Conservation (phyloP, 768 basidiomycete species). For the Hericium coralloides region DNA sequence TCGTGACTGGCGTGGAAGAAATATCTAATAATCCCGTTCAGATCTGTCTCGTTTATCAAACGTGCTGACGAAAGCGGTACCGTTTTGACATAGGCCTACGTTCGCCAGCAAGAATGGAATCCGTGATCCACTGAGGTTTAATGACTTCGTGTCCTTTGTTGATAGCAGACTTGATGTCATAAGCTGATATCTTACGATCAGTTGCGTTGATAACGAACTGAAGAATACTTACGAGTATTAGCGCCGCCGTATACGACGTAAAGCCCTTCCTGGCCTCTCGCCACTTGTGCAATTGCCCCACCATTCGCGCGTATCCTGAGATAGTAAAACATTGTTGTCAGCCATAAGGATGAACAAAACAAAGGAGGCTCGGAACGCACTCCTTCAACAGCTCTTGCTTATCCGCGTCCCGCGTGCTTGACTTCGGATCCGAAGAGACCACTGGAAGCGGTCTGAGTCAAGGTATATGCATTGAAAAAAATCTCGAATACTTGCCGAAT, state of each 20-base stretch:
- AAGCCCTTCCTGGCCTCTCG: constrained; percentile 41
- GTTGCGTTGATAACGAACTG: background rate
- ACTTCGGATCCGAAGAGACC: constrained; percentile 70
- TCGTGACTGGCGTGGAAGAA: constrained; percentile 65
- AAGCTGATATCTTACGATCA: constrained; percentile 35
- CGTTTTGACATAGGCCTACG: constrained; percentile 57
- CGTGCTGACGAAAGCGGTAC: constrained; percentile 27
- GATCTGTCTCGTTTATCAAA: background rate
- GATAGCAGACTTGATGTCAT: constrained; percentile 62
- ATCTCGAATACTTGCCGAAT: constrained; percentile 52
- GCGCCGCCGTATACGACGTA: constrained; percentile 64
- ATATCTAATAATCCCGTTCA: constrained; percentile 37
- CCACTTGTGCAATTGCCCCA: constrained; percentile 54
- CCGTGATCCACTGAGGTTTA: constrained; percentile 73
- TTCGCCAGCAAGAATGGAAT: constrained; percentile 56
- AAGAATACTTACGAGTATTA: constrained; percentile 46
- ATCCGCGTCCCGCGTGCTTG: constrained; percentile 53
- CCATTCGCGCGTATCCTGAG: constrained; percentile 64
- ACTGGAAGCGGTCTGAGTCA: constrained; percentile 32
- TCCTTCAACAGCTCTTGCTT: constrained; percentile 61
- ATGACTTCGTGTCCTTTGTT: constrained; percentile 70
- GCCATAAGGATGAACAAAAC: background rate
- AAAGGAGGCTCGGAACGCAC: constrained; percentile 27
- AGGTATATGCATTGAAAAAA: background rate
- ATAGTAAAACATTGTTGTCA: background rate